Evolutionary conservation across 2,329 filamentous ascomycete genomes (phyloP).

Genomic region (Trichoderma polysporum): DNA sequence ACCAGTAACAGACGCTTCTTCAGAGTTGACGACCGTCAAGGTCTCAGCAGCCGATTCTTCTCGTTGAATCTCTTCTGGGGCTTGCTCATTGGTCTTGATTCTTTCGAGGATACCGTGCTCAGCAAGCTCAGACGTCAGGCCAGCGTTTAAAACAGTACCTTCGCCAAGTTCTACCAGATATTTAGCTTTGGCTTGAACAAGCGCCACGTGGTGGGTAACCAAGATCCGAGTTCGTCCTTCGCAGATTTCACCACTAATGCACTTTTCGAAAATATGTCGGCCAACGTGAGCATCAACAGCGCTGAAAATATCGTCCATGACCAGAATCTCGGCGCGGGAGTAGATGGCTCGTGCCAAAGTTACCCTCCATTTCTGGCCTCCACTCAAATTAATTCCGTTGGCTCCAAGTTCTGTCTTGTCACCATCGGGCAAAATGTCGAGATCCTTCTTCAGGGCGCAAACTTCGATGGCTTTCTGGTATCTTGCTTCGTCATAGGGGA

Average conservation of each 20-base stretch:
- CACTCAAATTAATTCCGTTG: constrained; percentile 80
- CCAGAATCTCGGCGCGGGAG: constrained; percentile 71
- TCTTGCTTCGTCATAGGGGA: constrained; percentile 66
- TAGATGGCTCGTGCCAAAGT: constrained; percentile 79
- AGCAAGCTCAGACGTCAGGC: constrained; percentile 63
- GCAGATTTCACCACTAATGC: constrained; percentile 69
- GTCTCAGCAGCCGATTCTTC: constrained; percentile 47
- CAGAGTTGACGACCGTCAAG: constrained; percentile 55
- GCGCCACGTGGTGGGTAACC: constrained; percentile 75
- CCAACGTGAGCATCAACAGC: constrained; percentile 81
- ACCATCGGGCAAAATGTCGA: constrained; percentile 73
- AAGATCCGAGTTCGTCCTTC: constrained; percentile 70
- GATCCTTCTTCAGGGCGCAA: constrained; percentile 72
- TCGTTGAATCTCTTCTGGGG: constrained; percentile 40
- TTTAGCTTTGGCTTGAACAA: constrained; percentile 69
- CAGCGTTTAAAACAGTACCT: constrained; percentile 63
- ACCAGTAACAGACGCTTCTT: constrained; percentile 45
- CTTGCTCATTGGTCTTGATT: constrained; percentile 58
- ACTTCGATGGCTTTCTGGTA: constrained; percentile 70
- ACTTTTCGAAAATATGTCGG: constrained; percentile 74
- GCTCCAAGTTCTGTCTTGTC: constrained; percentile 80
- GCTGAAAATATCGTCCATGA: constrained; percentile 83
- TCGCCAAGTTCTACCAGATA: constrained; percentile 73
- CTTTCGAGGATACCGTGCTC: constrained; percentile 55
- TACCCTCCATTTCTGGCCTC: constrained; percentile 80